Evolutionary conservation across 495 filamentous ascomycete genomes (phyloP), one percentile per base, ranked within the genome.

Genomic region (Thermothielavioides terrestris): DNA sequence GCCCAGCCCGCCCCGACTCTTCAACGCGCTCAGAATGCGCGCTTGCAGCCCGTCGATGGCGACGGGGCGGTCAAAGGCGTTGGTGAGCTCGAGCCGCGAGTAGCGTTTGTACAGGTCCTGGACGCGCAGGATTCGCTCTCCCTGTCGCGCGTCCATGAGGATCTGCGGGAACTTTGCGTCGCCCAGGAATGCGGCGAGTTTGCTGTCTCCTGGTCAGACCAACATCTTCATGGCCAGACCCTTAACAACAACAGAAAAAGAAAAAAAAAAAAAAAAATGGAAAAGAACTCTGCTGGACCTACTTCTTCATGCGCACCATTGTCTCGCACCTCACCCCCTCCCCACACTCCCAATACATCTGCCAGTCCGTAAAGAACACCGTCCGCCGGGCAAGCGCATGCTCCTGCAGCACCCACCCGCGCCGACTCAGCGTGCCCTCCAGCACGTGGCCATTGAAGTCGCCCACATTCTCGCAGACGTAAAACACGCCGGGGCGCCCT

Each of bases 401-500:
- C 53, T 71, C 70, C 43, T 72, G 66, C 18, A 70, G 41, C 2
- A 70, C 62, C 70, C 68, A 73, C 12, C 59, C 68, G 9, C 68
- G 47, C 15, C 49, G 45, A 39, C 61, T 63, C 1, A 72, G 57
- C 1, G 39, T 37, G 1, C 49, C 59, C 32, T 62, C 30, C 1
- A 57, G 46, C 1, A 72, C 63, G 43, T 72, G 49, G 0, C 30
- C 11, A n/a, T 65, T n/a, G 41, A 68, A 69, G 42, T 67, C 43
- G 42, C 68, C 66, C 2, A 66, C 55, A 15, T 38, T 21, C 15
- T 59, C 39, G 28, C 57, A 66, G 4, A 63, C 12, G 38, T 67
- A 61, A 8, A 60, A 41, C n/a, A n/a, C 39, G 14, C 9, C 23
- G 6, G 14, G 25, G 12, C n/a, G 0, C 17, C 42, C 0, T 9